A percentile compares a stretch with the other conserved stretches of the same genome.
phyloP scores from a whole-genome alignment of 1,139 yeast genomes.

The Hemisphaericaspora subhashii region DNA sequence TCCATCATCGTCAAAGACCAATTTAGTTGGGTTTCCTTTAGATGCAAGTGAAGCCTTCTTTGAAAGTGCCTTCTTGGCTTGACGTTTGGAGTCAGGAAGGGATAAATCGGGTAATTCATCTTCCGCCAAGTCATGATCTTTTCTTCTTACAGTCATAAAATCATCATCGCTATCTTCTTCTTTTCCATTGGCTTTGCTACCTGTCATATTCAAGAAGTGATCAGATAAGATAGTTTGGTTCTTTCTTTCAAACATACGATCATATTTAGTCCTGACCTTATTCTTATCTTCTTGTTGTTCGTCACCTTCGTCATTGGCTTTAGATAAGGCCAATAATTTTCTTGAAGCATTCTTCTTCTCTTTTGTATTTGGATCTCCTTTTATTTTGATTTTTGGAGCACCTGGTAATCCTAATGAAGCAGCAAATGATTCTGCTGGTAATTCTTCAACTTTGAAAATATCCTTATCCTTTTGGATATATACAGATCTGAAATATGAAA shows the following conservation, averaged over 20 bases:
- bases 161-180: slow-evolving; percentile 51
- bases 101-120: slow-evolving; percentile 62
- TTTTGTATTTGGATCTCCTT: slow-evolving; percentile 51
- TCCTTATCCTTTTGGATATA: slow-evolving; percentile 86
- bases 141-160: slow-evolving; percentile 77
- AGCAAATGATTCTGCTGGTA: slow-evolving; percentile 85
- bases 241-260: slow-evolving; percentile 92
- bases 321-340: slow-evolving; percentile 55
- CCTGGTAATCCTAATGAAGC: slow-evolving; percentile 91
- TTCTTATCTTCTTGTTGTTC: slow-evolving; percentile 33
- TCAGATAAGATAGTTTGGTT: slow-evolving; percentile 92
- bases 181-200: slow-evolving; percentile 29
- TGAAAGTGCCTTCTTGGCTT: slow-evolving; percentile 84
- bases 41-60: slow-evolving; percentile 72
- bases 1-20: slow-evolving; percentile 93
- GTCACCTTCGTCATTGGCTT: slow-evolving; percentile 71
- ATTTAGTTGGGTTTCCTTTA: slow-evolving; percentile 71
- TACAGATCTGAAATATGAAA: slow-evolving; percentile 83
- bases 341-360: slow-evolving; percentile 84
- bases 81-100: slow-evolving; percentile 77
- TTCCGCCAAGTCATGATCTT: slow-evolving; percentile 67
- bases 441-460: slow-evolving; percentile 70
- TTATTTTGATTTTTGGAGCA: slow-evolving; percentile 86
- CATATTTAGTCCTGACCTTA: slow-evolving; percentile 82
- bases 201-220: slow-evolving; percentile 74